Evolutionary conservation across 768 basidiomycete species (phyloP).

Genomic region (Boletus sp.): DNA sequence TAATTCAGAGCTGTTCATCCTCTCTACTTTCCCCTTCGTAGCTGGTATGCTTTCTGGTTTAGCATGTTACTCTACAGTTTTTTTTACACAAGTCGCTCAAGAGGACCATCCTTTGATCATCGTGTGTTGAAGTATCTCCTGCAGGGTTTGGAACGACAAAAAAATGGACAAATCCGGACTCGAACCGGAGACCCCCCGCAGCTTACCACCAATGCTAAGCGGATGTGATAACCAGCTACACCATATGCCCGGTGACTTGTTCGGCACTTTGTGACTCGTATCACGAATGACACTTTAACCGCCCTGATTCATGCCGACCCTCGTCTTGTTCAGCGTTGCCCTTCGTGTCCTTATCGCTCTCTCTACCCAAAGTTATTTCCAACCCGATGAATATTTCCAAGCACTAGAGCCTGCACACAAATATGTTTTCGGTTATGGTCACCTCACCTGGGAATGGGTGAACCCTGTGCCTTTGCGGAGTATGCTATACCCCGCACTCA

Average conservation of each 20-base stretch:
- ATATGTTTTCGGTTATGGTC: constrained; percentile 86
- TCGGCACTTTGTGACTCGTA: not conserved
- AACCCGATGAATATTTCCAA: constrained; percentile 97
- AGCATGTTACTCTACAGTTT: not conserved
- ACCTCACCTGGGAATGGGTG: constrained; percentile 96
- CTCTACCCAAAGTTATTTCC: constrained; percentile 81
- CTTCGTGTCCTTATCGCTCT: constrained; percentile 63
- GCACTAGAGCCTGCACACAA: constrained; percentile 89
- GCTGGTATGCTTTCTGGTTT: not conserved
- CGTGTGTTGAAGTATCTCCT: not conserved
- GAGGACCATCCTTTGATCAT: not conserved
- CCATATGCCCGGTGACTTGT: constrained; percentile 30
- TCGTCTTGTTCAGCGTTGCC: constrained; percentile 37
- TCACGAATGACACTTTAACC: not conserved
- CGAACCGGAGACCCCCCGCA: constrained; percentile 41
- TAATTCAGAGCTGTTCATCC: constrained; percentile 33
- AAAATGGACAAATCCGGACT: constrained; percentile 38
- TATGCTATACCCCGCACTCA: constrained; percentile 77
- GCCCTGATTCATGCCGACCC: not conserved
- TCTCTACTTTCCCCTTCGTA: not conserved
- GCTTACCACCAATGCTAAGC: constrained; percentile 33
- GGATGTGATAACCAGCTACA: constrained; percentile 42
- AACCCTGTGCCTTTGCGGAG: constrained; percentile 67
- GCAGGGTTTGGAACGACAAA: constrained; percentile 7
- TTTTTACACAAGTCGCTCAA: not conserved